Base-by-base conservation (phyloP, 257 asterid species). In the Salvia hispanica region DNA sequence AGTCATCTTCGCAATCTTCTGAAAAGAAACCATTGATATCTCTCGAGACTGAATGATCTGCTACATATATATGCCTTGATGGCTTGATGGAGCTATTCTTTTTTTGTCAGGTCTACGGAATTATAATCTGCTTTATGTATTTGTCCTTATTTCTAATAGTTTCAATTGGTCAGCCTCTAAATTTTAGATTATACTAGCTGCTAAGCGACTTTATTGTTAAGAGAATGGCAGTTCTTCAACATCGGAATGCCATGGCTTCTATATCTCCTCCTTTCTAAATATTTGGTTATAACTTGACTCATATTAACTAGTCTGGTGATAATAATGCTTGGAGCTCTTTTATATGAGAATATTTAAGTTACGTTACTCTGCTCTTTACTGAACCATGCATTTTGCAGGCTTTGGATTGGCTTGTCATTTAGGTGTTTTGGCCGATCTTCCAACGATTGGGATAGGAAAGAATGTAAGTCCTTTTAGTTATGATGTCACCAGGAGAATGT, bases 351-450 rank as follows among this genome's bases (percentile, higher is more conserved):
- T 54, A 55, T 62, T 4, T 11, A 42, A 16, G 9, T 57, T 42
- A 36, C 7, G 34, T 7, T 42, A 28, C 12, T 61, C 13, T 54
- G 48, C 60, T 55, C 36, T 53, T 62, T 54, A 63, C 43, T 56
- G 46, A 66, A 40, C 18, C 58, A 39, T 45, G 51, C 63, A 48
- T 52, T 61, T 39, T 79, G 72, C 85, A 91, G 97, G 96, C 48
- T 88, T 88, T 77, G 98, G 97, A 58, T 82, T 88, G 83, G 98
- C 98, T 60, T 88, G 97, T 67, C 97, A 92, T 79, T 79, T 92
- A 74, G 97, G 98, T 16, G 95, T 92, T 77, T 75, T 86, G 77
- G 88, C 86, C 53, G 80, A 88, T 78, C 81, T 90, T 82, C 97
- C 96, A 42, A 83, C 97, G 9, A 71, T 92, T 67, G 98, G 98